Base-by-base conservation (phyloP, 2,329 filamentous ascomycete species). In the Monascus ruber region DNA sequence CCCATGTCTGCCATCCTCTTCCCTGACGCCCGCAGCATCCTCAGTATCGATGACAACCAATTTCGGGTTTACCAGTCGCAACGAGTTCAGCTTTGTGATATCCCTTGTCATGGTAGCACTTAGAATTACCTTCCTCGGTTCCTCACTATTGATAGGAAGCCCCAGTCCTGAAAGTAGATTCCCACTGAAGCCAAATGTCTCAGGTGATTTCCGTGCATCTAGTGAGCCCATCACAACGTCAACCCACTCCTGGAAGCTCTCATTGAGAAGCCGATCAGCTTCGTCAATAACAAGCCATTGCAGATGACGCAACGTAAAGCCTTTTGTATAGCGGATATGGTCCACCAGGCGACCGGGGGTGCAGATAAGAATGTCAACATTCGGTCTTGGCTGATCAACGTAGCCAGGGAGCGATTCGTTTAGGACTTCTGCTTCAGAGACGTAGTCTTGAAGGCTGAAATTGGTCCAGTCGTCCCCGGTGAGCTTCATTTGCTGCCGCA, bases 31-130 rank as follows among this genome's bases (percentile, higher is more conserved):
- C 26, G 42, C 45, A 28, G 51, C 47, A 9, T 56, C 50, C 6
- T 62, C 59, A 26, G 74, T 76, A 44, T 88, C 82, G 9, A 94
- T 72, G 1, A 86, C 74, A 0, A 95, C 73, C 35, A 95, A 66
- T 42, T 75, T 82, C 3, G 91, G 89, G 38, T 83, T 72, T 26
- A 72, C 70, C 26, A 96, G 69, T 43, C 75, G 81, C 31, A 96
- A 62, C 1, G 78, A 80, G 40, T 76, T 81, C 17, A 96, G 67
- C 43, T 91, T 80, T 29, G 83, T 84, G 35, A 94, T 68, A 54
- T 96, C 87, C 41, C 79, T 75, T 1, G 88, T 94, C 77, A 96
- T 86, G 0, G 89, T 95, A 5, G 89, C 91, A 58, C 86, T 94
- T 3, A 95, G 72, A 38, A 96, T 74, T 11, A 95, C 72, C 62